These are phyloP conservation scores for Lablab purpureus DNA, from an alignment of 306 rosid species.

Conservation along the genomic window DNA sequence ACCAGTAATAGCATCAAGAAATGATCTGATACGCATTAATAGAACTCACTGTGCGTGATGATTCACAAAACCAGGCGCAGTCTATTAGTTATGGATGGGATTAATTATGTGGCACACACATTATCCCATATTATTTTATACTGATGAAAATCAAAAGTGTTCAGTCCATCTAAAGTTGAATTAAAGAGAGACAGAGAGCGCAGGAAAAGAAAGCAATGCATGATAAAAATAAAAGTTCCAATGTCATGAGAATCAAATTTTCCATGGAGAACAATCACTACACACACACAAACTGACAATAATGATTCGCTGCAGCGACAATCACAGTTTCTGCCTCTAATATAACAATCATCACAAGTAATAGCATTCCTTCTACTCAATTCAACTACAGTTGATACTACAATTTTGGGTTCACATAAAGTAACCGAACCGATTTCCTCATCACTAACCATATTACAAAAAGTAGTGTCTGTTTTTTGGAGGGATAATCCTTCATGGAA, in stretches of 20 bases:
- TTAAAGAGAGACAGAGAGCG: constrained; percentile 16
- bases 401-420: constrained; percentile 31
- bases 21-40: background rate
- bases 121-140: background rate
- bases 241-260: constrained; percentile 38
- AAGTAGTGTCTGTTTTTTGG: constrained; percentile 19
- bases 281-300: constrained; percentile 21
- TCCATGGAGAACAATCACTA: constrained; percentile 14
- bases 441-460: background rate
- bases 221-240: constrained; percentile 25
- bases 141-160: background rate
- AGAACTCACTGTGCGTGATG: background rate
- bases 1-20: background rate
- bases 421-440: background rate
- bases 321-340: background rate
- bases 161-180: constrained; percentile 11
- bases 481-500: constrained; percentile 21
- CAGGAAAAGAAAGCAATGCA: constrained; percentile 24
- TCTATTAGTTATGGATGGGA: background rate
- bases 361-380: constrained; percentile 27
- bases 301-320: constrained; percentile 6
- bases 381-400: constrained; percentile 11
- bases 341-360: constrained; percentile 32
- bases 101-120: background rate
- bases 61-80: background rate